phyloP scores from a whole-genome alignment of 129 eudicot species.

The Chrysanthemum lavandulifolium region DNA sequence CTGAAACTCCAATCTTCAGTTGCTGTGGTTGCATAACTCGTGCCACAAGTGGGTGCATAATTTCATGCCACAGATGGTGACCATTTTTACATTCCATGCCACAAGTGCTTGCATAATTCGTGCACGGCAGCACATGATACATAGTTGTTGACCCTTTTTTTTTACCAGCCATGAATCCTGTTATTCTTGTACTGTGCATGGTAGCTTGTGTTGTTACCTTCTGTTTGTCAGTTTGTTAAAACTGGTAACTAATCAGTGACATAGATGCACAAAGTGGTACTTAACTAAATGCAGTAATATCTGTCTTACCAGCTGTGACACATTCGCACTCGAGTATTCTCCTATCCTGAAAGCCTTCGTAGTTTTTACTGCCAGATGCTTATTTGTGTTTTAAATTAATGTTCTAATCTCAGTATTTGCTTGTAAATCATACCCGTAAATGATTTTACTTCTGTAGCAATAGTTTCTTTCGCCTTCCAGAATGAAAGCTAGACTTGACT shows the following conservation, averaged over 20 bases:
- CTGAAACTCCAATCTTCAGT: background rate
- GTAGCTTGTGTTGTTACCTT: background rate
- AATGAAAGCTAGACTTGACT: background rate
- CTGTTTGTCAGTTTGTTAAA: constrained; percentile 2
- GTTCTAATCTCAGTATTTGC: background rate
- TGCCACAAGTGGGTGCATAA: background rate
- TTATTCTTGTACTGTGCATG: background rate
- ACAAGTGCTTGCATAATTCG: background rate
- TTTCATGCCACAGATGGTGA: too few species aligned
- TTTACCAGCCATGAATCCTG: background rate
- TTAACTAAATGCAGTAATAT: background rate
- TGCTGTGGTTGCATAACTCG: background rate
- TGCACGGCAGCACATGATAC: background rate
- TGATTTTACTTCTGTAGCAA: constrained; percentile 11
- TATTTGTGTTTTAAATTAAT: background rate
- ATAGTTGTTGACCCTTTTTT: background rate
- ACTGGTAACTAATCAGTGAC: background rate
- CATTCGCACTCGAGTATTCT: background rate
- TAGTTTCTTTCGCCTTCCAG: constrained; percentile 4
- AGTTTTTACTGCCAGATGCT: constrained; percentile 1
- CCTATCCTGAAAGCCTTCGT: background rate
- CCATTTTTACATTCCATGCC: background rate
- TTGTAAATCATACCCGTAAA: constrained; percentile 8
- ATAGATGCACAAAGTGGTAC: background rate
- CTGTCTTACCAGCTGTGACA: background rate